A percentile compares a stretch with the other conserved stretches of the same genome.
These are phyloP conservation scores for Chlamydomonas sp. DNA, from an alignment of 139 green algal genomes.

Conservation along the genomic window DNA sequence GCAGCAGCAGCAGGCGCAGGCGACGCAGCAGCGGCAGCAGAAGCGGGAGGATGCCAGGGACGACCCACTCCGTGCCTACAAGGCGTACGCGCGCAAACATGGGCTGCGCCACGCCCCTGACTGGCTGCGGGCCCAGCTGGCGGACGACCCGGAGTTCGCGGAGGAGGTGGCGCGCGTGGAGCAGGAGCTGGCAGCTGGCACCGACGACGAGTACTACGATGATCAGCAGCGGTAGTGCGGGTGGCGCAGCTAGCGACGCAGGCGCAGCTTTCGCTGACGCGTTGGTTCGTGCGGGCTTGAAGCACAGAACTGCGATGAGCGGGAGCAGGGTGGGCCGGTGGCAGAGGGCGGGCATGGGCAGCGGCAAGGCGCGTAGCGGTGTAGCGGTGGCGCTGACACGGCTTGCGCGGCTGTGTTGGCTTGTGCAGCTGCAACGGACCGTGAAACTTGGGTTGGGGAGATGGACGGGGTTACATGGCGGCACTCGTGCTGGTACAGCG, in stretches of 20 bases:
- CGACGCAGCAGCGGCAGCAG: neutral
- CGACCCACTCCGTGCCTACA: neutral
- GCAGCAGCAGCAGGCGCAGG: no score
- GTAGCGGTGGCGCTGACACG: no score
- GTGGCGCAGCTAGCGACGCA: neutral
- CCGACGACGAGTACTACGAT: neutral
- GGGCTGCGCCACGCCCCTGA: neutral
- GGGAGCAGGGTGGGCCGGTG: no score
- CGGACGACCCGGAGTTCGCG: constrained; percentile 13
- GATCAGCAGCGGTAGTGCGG: neutral
- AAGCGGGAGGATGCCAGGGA: neutral
- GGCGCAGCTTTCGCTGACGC: neutral
- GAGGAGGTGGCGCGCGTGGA: neutral
- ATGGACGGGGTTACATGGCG: no score
- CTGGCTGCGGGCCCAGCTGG: neutral
- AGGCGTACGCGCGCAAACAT: neutral
- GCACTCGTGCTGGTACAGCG: no score
- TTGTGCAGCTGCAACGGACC: no score
- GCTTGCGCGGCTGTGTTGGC: no score
- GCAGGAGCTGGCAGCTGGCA: neutral
- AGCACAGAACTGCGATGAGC: no score
- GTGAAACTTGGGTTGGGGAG: no score
- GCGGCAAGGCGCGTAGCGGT: no score
- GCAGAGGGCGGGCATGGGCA: no score
- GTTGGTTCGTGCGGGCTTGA: no score